A percentile compares a stretch with the other conserved stretches of the same genome.
Evolutionary conservation across 1,284 basidiomycete genomes (phyloP).

Genomic region (Sanghuangporus weigelae): DNA sequence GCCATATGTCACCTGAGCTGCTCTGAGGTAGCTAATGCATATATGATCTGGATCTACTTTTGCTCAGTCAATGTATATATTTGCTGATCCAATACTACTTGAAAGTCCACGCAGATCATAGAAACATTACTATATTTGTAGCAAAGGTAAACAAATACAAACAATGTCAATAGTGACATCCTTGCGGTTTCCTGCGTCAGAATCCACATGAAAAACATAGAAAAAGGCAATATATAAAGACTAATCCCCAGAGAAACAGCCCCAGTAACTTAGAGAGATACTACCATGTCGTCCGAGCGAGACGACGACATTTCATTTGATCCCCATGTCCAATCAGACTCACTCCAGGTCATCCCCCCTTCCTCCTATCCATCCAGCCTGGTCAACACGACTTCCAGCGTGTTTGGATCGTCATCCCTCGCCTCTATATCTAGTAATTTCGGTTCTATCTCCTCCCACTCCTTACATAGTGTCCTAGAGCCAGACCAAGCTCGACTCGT

Average conservation of each 20-base stretch:
- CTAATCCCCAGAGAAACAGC: not conserved
- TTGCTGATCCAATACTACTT: not conserved
- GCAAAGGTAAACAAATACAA: not conserved
- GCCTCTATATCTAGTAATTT: not conserved
- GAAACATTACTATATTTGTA: not conserved
- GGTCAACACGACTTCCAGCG: too few relatives aligned
- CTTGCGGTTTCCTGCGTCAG: not conserved
- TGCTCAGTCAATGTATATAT: not conserved
- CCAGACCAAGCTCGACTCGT: not conserved
- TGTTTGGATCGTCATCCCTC: not conserved
- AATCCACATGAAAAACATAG: not conserved
- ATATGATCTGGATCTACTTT: not conserved
- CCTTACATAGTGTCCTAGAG: not conserved
- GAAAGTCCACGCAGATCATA: not conserved
- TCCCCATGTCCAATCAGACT: too few relatives aligned
- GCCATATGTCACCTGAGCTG: too few relatives aligned
- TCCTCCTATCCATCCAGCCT: too few relatives aligned
- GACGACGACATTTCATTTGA: too few relatives aligned
- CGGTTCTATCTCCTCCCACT: not conserved
- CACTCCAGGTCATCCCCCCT: too few relatives aligned
- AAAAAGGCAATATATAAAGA: not conserved
- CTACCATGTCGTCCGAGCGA: too few relatives aligned
- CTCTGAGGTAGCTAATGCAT: too few relatives aligned
- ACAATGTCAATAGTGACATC: not conserved
- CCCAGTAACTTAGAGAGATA: not conserved